Base-by-base conservation (phyloP, 768 basidiomycete genomes). In the Macrolepiota dolichaula region DNA sequence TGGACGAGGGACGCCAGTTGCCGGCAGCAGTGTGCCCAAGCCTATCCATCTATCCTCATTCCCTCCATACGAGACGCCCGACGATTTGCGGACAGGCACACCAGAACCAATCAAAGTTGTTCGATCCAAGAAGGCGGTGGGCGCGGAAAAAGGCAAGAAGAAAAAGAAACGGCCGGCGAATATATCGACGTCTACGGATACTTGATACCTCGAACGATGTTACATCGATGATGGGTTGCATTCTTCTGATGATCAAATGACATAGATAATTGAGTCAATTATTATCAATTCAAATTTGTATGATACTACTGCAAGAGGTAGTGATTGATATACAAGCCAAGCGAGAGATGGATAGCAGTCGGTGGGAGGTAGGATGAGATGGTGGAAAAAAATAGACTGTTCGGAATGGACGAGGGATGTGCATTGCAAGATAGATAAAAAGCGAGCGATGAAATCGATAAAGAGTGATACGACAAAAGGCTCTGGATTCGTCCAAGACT, bases 71-170 rank as follows among this genome's bases (percentile, higher is more conserved):
- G 85, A 86, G 51, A 77, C 79, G 3, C 69, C 76, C 1, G 79
- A 76, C 2, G 83, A 82, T 32, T 72, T 63, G 74, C 72, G 78
- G 25, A 74, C 84, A 24, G 79, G 79, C 40, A 79, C 85, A 0
- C 83, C 83, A 15, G 87, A 91, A 46, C 84, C 90, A 1, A 91
- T 93, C 70, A 89, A 86, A 68, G 91, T 93, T 50, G 83, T 82
- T 2, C 81, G 89, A 44, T 74, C 82, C 11, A 93, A 89, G 78
- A 80, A 80, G 62, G 74, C 77, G 7, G 76, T 81, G 25, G 76
- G 79, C 42, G 40, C 5, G 19, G 44, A 53, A 22, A 60, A 60
- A 29, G 47, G 42, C 5, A 91, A 86, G 76, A 89, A 89, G 79
- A 91, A 88, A 82, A 82, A 84, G 76, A 83, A 82, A 60, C 69